Conservation (phyloP, 306 rosid genomes). For the Quercus aquifolioides region DNA sequence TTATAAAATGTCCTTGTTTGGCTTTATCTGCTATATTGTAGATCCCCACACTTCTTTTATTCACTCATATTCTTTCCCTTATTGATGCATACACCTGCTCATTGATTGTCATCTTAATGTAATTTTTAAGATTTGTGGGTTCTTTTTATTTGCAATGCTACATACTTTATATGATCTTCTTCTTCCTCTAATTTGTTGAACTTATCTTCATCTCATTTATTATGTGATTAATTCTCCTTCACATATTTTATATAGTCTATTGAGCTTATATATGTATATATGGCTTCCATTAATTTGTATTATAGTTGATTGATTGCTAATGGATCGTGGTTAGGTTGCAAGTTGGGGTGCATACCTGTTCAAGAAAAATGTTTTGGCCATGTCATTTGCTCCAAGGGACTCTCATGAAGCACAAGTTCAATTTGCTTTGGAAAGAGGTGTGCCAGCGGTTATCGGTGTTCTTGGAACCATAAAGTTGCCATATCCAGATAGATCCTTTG, state of each 20-base stretch:
- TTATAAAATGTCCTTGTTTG: background rate
- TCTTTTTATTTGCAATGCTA: background rate
- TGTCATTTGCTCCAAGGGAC: conserved; percentile 86
- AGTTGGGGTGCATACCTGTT: conserved; percentile 82
- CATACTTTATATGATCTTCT: background rate
- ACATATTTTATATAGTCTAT: background rate
- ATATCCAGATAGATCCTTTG: conserved; percentile 73
- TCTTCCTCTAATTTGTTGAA: background rate
- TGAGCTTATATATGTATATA: background rate
- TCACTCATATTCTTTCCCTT: background rate
- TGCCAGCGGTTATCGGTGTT: conserved; percentile 81
- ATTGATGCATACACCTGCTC: conserved; percentile 3
- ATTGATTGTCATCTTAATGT: background rate
- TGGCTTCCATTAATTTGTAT: background rate
- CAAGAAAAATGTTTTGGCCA: conserved; percentile 59
- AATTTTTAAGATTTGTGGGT: background rate
- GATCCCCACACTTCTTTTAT: background rate
- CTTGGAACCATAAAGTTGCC: conserved; percentile 81
- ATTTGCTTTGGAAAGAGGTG: conserved; percentile 93
- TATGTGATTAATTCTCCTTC: background rate
- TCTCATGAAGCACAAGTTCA: conserved; percentile 93
- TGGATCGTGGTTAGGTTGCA: conserved; percentile 61
- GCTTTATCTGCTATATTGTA: conserved; percentile 11
- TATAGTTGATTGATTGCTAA: conserved; percentile 18
- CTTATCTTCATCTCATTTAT: background rate